Evolutionary conservation across 169 alveolate genomes (phyloP).

Genomic region (Plasmodium gaboni): DNA sequence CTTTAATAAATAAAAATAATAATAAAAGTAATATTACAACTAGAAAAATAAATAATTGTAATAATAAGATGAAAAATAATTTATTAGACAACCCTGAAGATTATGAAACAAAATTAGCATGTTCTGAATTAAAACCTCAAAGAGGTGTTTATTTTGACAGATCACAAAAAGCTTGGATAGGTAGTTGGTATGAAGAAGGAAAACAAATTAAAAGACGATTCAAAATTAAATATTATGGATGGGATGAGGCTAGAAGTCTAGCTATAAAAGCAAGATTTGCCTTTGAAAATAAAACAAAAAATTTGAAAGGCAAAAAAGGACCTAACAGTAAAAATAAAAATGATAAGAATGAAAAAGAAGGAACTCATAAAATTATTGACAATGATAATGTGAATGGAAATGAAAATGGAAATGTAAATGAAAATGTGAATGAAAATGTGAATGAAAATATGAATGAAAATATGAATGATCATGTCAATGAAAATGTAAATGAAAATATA

Average conservation of each 20-base stretch:
- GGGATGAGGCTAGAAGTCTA: constrained; percentile 73
- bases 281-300: constrained; percentile 48
- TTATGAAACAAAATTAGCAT: constrained; percentile 22
- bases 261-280: constrained; percentile 74
- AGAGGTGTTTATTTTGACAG: constrained; percentile 75
- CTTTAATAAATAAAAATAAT: neutral
- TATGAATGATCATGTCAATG: neutral
- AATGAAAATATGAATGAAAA: neutral
- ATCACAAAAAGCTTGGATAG: constrained; percentile 77
- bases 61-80: neutral
- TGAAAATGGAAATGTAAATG: neutral
- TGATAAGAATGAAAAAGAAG: constrained; percentile 1
- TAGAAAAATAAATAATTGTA: neutral
- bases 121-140: constrained; percentile 64
- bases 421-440: neutral
- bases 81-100: constrained; percentile 20
- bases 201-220: constrained; percentile 70
- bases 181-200: constrained; percentile 77
- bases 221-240: constrained; percentile 69
- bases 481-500: too few species aligned
- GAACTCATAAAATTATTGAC: neutral
- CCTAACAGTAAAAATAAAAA: neutral
- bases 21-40: constrained; percentile 13
- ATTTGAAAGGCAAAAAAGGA: constrained; percentile 9
- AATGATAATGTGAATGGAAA: neutral